phyloP scores from a whole-genome alignment of 1,284 basidiomycete species.

The Earliella scabrosa region DNA sequence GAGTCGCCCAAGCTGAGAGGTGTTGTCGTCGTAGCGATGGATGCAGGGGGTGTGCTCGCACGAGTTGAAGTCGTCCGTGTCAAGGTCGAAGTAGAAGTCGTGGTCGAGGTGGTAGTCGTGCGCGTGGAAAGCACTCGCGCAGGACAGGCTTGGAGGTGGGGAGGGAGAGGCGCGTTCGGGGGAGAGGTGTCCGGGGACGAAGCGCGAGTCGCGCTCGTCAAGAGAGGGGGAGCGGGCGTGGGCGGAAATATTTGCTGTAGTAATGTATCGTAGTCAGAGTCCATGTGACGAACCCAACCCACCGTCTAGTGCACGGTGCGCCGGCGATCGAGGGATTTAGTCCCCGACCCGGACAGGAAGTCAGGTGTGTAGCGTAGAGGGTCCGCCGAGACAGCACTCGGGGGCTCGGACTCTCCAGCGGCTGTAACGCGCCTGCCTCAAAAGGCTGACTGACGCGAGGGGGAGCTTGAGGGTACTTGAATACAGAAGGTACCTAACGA shows the following conservation, averaged over 20 bases:
- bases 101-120: background rate
- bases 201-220: conserved; percentile 2
- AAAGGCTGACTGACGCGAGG: no score
- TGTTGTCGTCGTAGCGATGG: background rate
- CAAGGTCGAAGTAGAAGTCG: conserved; percentile 1
- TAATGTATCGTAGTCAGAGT: background rate
- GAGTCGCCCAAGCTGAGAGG: background rate
- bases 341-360: background rate
- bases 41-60: background rate
- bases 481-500: conserved; percentile 10
- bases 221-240: background rate
- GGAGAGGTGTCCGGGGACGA: background rate
- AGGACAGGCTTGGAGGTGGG: background rate
- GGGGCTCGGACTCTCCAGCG: background rate
- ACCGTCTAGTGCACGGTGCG: background rate
- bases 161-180: background rate
- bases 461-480: no score
- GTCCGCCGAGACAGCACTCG: background rate
- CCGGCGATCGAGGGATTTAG: background rate
- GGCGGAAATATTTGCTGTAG: background rate
- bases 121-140: conserved; percentile 1
- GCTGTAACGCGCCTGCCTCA: background rate
- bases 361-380: background rate
- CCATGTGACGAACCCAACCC: conserved; percentile 46
- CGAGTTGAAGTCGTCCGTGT: background rate